Evolutionary conservation across 108 stramenopile genomes (phyloP), one percentile per base, ranked within the genome.

Genomic region (Aurantiochytrium sp.): DNA sequence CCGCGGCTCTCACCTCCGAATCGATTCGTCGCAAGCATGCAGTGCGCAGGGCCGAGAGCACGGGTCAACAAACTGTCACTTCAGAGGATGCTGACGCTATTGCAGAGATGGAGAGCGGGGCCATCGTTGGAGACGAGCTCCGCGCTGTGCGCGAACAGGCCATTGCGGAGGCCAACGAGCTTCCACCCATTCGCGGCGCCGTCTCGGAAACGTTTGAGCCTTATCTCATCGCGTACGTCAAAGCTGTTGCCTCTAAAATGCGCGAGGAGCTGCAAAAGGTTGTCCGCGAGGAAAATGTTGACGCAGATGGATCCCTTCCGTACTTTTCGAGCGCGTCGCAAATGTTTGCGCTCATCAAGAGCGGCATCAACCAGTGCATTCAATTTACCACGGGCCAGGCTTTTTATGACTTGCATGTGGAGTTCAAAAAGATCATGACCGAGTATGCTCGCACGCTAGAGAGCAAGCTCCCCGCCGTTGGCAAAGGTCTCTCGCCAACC

Each of bases 331-430:
- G 96, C 14, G 96, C 97, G 44, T 96, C 97, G 19, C 95, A 94
- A 72, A 91, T 99, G 16, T 98, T 99, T 88, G 96, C 97, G 72
- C 98, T 98, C 93, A 97, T 99, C 91, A 98, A 98, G 91, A 97
- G 96, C 47, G 96, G 96, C 60, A 96, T 98, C 57, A 96, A 97
- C 45, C 94, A 98, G 59, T 95, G 95, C 91, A 98, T 96, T 5
- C 97, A 96, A 6, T 89, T 99, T 58, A 97, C 98, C 16, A 98
- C 95, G 83, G 98, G 97, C 60, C 94, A 97, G 90, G 96, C 97
- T 16, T 98, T 99, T 88, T 98, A 96, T 87, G 89, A 95, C 44
- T 90, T 99, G 60, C 95, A 96, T 87, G 89, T 92, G 72, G 96
- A 97, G 83, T 98, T 97, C 90, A 95, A 97, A 88, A 93, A 95